Evolutionary conservation across 495 filamentous ascomycete species (phyloP).

Genomic region (Parathielavia hyrcaniae): DNA sequence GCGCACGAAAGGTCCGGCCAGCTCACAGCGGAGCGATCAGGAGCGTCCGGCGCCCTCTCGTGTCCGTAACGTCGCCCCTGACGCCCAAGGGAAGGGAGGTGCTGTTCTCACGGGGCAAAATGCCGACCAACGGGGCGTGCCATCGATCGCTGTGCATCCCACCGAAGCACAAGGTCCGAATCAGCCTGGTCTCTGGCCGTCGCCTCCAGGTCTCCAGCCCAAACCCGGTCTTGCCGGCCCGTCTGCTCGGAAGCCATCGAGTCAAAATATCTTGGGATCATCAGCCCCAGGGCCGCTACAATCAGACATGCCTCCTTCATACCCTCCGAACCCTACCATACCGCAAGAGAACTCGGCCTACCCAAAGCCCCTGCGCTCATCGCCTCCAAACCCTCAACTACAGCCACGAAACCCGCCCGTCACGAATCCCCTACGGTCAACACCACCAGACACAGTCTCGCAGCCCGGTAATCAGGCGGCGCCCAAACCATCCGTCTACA

Average conservation of each 20-base stretch:
- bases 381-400: constrained; percentile 5
- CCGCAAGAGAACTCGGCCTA: neutral
- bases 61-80: neutral
- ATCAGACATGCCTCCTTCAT: neutral
- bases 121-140: neutral
- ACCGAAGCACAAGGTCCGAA: neutral
- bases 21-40: neutral
- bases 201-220: neutral
- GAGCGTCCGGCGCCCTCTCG: neutral
- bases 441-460: too few species aligned
- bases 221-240: neutral
- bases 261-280: constrained; percentile 3
- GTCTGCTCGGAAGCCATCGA: constrained; percentile 7
- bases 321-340: neutral
- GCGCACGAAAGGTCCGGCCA: neutral
- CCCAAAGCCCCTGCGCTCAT: neutral
- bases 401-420: too few species aligned
- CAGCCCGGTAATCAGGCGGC: neutral
- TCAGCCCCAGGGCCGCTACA: neutral
- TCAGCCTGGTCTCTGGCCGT: neutral
- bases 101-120: too few species aligned
- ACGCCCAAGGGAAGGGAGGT: neutral
- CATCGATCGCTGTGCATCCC: neutral
- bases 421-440: too few species aligned
- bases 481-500: constrained; percentile 4